A percentile compares a stretch with the other conserved stretches of the same genome.
Evolutionary conservation across 2,329 filamentous ascomycete genomes (phyloP).

Genomic region (Cercospora sp.): DNA sequence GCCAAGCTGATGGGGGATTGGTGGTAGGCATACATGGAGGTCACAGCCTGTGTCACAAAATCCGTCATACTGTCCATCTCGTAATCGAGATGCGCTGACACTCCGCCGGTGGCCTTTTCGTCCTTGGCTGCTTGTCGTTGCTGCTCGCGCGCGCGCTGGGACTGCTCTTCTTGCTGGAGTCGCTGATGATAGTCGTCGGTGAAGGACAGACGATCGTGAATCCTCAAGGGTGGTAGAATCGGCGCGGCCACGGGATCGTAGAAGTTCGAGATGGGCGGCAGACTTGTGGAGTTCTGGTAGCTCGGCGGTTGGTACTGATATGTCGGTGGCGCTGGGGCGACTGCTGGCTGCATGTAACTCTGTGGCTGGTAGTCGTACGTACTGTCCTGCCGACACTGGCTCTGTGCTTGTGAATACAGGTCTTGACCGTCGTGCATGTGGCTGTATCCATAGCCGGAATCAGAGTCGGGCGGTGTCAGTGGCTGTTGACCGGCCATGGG

Average conservation of each 20-base stretch:
- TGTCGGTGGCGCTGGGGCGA: conserved; percentile 34
- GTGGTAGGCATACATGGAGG: conserved; percentile 66
- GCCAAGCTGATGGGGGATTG: conserved; percentile 56
- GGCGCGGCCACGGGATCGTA: conserved; percentile 49
- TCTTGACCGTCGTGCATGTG: conserved; percentile 49
- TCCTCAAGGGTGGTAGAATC: conserved; percentile 51
- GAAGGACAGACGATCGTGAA: conserved; percentile 42
- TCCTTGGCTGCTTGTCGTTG: conserved; percentile 53
- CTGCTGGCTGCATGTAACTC: conserved; percentile 46
- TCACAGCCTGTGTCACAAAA: conserved; percentile 87
- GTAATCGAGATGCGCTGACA: conserved; percentile 92
- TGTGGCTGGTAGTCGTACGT: conserved; percentile 47
- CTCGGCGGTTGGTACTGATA: conserved; percentile 36
- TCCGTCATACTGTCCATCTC: conserved; percentile 96
- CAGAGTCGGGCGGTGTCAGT: conserved; percentile 53
- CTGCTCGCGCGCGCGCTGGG: conserved; percentile 37
- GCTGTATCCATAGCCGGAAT: conserved; percentile 42
- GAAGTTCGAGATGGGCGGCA: conserved; percentile 41
- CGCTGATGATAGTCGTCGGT: conserved; percentile 42
- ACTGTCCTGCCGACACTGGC: conserved; percentile 44
- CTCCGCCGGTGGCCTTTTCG: conserved; percentile 74
- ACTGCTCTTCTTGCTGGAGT: conserved; percentile 43
- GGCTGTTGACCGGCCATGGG: conserved; percentile 45
- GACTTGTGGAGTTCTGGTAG: conserved; percentile 35
- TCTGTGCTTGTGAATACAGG: conserved; percentile 43